These are phyloP conservation scores for Yarrowia alimentaria DNA, from an alignment of 805 yeast species.

Conservation along the genomic window DNA sequence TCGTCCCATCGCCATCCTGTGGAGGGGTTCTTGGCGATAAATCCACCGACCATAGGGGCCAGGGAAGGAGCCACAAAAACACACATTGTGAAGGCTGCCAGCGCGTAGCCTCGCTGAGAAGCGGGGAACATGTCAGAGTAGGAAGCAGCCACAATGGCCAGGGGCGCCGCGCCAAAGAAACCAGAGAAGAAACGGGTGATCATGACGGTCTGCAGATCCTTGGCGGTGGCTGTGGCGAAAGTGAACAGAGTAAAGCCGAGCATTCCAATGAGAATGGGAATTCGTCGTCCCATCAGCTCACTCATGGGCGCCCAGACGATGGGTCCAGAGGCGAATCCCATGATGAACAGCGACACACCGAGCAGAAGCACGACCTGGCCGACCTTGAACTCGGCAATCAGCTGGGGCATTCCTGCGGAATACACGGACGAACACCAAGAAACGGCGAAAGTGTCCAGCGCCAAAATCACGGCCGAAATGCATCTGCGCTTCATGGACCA, in stretches of 20 bases:
- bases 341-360: slow-evolving; percentile 68
- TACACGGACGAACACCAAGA: slow-evolving; percentile 73
- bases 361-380: slow-evolving; percentile 58
- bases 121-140: slow-evolving; percentile 74
- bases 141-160: slow-evolving; percentile 78
- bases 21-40: slow-evolving; percentile 45
- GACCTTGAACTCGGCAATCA: slow-evolving; percentile 51
- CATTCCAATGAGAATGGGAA: slow-evolving; percentile 53
- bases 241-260: slow-evolving; percentile 55
- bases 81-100: slow-evolving; percentile 62
- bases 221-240: slow-evolving; percentile 68
- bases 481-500: slow-evolving; percentile 53
- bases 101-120: slow-evolving; percentile 64
- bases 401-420: slow-evolving; percentile 55
- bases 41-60: slow-evolving; percentile 72
- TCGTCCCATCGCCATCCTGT: slow-evolving; percentile 73
- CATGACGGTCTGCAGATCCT: slow-evolving; percentile 69
- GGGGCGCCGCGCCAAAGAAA: slow-evolving; percentile 71
- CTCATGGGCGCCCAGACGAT: slow-evolving; percentile 76
- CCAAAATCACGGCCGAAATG: slow-evolving; percentile 45
- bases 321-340: slow-evolving; percentile 87
- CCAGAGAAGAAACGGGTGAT: slow-evolving; percentile 77
- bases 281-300: slow-evolving; percentile 67
- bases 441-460: slow-evolving; percentile 46
- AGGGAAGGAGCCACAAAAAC: slow-evolving; percentile 69